Conservation (phyloP, 2,329 filamentous ascomycete genomes). For the Grosmannia huntii region DNA sequence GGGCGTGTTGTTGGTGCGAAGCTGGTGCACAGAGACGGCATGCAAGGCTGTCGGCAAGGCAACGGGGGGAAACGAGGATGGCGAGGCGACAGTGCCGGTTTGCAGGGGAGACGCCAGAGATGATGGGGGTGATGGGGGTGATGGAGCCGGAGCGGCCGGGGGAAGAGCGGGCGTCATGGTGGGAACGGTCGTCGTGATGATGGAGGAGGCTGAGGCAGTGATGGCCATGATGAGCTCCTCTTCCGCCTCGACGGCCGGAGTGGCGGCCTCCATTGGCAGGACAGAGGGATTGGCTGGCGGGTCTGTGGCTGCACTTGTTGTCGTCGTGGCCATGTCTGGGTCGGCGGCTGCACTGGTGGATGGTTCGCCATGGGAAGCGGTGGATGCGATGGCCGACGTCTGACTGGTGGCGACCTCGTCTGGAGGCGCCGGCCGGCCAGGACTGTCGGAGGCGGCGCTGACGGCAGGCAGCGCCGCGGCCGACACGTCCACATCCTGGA, state of each 20-base stretch:
- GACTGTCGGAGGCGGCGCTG: too few relatives aligned
- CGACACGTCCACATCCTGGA: too few relatives aligned
- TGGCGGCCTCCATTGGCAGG: neutral
- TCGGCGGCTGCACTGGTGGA: too few relatives aligned
- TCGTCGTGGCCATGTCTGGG: neutral
- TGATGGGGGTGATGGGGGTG: neutral
- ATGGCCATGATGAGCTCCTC: conserved; percentile 2
- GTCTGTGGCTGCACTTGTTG: neutral
- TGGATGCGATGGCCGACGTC: too few relatives aligned
- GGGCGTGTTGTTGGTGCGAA: conserved; percentile 1
- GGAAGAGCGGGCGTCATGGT: conserved; percentile 8
- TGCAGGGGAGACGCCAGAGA: neutral
- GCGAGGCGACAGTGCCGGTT: neutral
- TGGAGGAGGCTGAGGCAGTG: neutral
- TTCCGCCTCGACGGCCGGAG: neutral
- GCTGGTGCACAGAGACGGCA: neutral
- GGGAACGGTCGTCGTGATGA: conserved; percentile 4
- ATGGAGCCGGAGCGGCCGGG: neutral
- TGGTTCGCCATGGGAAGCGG: too few relatives aligned
- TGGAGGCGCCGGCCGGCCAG: too few relatives aligned
- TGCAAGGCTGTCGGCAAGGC: neutral
- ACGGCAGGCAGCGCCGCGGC: too few relatives aligned
- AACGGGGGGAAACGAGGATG: neutral
- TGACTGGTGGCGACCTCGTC: too few relatives aligned
- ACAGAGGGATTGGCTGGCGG: neutral